Base-by-base conservation (phyloP, 1,284 basidiomycete species). In the Cutaneotrichosporon sp. region DNA sequence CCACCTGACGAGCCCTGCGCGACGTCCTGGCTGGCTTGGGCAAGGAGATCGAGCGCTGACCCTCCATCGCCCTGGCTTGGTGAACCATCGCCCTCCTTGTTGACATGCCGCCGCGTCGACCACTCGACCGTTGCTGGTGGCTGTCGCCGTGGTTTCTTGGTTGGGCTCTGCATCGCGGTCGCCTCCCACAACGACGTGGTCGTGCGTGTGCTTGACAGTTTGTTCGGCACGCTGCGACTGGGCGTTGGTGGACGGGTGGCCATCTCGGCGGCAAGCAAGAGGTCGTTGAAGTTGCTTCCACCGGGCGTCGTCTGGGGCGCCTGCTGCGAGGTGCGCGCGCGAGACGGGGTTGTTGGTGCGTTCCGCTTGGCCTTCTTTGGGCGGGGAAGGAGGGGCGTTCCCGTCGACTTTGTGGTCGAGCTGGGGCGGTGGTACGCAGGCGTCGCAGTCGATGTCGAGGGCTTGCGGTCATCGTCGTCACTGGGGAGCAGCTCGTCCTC, bases 231-330 rank as follows among this genome's bases (percentile, higher is more conserved):
- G 14, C 51, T 68, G n/a, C 67, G 68, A 14, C 68, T 69, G 11
- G 76, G 75, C 1, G 73, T 72, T 2, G 60, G 63, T 6, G 75
- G 74, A 3, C 75, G 64, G 36, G 71, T 75, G 11, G 75, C 77
- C 65, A 79, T 62, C 62, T 76, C 75, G 14, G 77, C 77, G 11
- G 77, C 77, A 2, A 73, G 71, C 1, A 79, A 66, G 9, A 79
- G 60, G 58, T 79, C 77, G 34, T 66, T 72, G 56, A 79, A 76
- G 53, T 76, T 77, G 31, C 74, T 74, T 13, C 75, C 75, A 4
- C 77, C 77, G 1, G 77, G 77, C 0, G 77, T 79, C 1, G 75
- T 76, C 31, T 68, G 64, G 0, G 74, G 74, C 2, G 56, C 60
- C 29, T 59, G 68, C 49, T n/a, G 64, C 5, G 16, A 51, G 6